A percentile compares a stretch with the other conserved stretches of the same genome.
Conservation (phyloP, 768 basidiomycete species). For the Russula sp. region DNA sequence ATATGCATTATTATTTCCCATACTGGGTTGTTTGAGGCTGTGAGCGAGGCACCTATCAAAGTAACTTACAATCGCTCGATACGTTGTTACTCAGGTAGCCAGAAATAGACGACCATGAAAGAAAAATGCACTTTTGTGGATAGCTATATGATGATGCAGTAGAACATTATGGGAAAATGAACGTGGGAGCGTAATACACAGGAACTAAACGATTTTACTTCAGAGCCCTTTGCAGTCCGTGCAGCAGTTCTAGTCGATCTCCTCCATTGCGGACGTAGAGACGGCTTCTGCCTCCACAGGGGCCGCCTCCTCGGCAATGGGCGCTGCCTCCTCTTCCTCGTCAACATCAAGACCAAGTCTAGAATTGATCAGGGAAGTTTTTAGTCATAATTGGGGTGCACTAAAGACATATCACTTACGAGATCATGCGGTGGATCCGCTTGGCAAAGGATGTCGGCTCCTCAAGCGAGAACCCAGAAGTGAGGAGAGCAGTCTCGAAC, state of each 20-base stretch:
- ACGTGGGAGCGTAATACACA: slow-evolving; percentile 25
- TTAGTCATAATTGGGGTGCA: not conserved
- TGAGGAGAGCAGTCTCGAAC: slow-evolving; percentile 95
- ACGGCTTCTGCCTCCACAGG: slow-evolving; percentile 56
- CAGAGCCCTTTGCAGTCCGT: slow-evolving; percentile 18
- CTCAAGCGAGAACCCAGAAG: slow-evolving; percentile 93
- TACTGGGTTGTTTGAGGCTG: not conserved
- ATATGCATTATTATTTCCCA: not conserved
- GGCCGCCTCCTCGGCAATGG: slow-evolving; percentile 47
- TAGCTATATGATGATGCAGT: slow-evolving; percentile 24
- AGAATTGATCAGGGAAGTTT: slow-evolving; percentile 24
- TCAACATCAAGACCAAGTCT: slow-evolving; percentile 78
- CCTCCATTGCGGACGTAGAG: slow-evolving; percentile 90
- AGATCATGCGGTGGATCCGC: slow-evolving; percentile 97
- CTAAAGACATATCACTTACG: slow-evolving; percentile 45
- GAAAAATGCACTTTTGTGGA: slow-evolving; percentile 20
- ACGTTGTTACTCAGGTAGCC: not conserved
- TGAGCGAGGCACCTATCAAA: not conserved
- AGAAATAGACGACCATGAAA: not conserved
- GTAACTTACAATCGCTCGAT: not conserved
- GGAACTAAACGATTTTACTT: slow-evolving; percentile 14
- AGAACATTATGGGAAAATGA: slow-evolving; percentile 13
- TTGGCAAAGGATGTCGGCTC: slow-evolving; percentile 93
- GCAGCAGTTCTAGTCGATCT: slow-evolving; percentile 67
- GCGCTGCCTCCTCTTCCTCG: slow-evolving; percentile 51